Percentiles rank a stretch among this genome's conserved stretches.
These are phyloP conservation scores for Phytophthora uliginosa DNA, from an alignment of 352 stramenopile species.

Conservation along the genomic window DNA sequence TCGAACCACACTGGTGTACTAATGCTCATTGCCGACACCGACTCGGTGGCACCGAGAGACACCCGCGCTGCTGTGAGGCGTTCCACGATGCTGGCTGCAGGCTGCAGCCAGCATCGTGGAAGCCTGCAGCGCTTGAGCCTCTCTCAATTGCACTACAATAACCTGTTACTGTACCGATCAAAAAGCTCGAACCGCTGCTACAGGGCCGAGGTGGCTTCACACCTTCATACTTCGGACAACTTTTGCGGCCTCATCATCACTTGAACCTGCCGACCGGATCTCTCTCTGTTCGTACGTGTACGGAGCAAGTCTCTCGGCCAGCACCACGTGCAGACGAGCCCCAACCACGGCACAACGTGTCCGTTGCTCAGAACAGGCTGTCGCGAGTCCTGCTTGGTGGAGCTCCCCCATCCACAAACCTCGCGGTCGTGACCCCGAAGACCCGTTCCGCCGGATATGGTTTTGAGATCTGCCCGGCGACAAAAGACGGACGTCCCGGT, in stretches of 20 bases:
- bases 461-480: constrained; percentile 40
- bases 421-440: constrained; percentile 11
- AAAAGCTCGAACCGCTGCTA: neutral
- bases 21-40: constrained; percentile 15
- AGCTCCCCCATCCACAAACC: constrained; percentile 27
- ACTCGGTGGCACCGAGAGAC: constrained; percentile 15
- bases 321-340: constrained; percentile 13
- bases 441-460: constrained; percentile 32
- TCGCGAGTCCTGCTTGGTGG: constrained; percentile 16
- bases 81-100: constrained; percentile 11
- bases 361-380: constrained; percentile 11
- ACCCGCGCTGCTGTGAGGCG: constrained; percentile 25
- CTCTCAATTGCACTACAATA: neutral
- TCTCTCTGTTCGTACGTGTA: constrained; percentile 8
- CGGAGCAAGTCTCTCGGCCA: neutral
- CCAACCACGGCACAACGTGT: neutral
- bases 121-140: neutral
- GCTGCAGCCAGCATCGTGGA: too few relatives aligned
- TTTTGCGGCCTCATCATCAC: constrained; percentile 29
- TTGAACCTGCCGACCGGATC: constrained; percentile 29
- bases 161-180: neutral
- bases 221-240: constrained; percentile 28
- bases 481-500: constrained; percentile 42
- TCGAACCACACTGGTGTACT: constrained; percentile 12
- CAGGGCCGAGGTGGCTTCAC: constrained; percentile 19